Base-by-base conservation (phyloP, 2,329 filamentous ascomycete species). In the Lomentospora prolificans region DNA sequence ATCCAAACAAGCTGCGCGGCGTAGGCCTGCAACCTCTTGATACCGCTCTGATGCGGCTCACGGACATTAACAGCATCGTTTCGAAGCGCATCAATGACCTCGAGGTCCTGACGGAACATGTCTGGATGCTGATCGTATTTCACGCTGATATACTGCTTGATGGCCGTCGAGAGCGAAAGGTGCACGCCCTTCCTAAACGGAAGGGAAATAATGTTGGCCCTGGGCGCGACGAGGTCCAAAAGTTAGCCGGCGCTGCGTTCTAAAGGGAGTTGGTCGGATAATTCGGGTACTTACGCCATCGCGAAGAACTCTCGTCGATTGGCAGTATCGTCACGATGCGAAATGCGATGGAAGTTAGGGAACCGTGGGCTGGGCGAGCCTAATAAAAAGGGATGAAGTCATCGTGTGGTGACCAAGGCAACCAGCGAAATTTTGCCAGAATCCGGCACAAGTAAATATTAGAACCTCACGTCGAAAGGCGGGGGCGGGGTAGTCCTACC, bases 101-200 rank as follows among this genome's bases (percentile, higher is more conserved):
- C 84, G 57, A 84, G 82, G 73, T 99, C 94, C 60, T 89, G 81
- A 60, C 84, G 82, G 71, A 99, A 99, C 86, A 96, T 95, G 70
- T 96, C 90, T 31, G 94, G 92, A 67, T 96, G 92, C 69, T 99
- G 94, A 71, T 97, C 92, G 85, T 97, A 97, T 78, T 97, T 96
- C 70, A 84, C 86, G 59, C 90, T 95, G 66, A 99, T 97, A 75
- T 99, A 97, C 68, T 94, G 86, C 61, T 89, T 90, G 68, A 99
- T 90, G 52, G 90, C 87, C 59, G 82, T 78, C 56, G 89, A 87
- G 59, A 97, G 80, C 58, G 86, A 87, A 41, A 96, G 77, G 57
- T 86, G 79, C 60, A 87, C 84, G 53, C 90, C 92, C 67, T 86
- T 88, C 64, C 92, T 89, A 72, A 97, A 97, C 7, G 92, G 91